Evolutionary conservation across 805 yeast species (phyloP), one percentile per base, ranked within the genome.

Genomic region (Hanseniaspora guilliermondii): DNA sequence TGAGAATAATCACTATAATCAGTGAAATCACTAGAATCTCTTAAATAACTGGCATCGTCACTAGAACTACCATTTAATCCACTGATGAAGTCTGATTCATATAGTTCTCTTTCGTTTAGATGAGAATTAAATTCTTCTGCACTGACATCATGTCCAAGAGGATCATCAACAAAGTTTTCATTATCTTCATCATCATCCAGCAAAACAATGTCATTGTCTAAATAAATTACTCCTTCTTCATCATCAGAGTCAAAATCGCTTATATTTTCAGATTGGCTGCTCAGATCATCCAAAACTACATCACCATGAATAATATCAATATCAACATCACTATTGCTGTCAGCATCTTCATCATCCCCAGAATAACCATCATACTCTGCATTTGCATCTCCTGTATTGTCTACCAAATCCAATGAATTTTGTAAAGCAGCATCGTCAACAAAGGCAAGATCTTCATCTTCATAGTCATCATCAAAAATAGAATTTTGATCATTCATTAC

Each of bases 401-500:
- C 70, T 41, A 60, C 65, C 14, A 68, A 72, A 4, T 68, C 67
- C 40, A 65, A 67, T 6, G 67, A 65, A 16, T 66, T 64, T 37
- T 67, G 64, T 40, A 66, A 44, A 7, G 62, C 59, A 45, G 35
- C 69, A 32, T 64, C 64, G 42, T 65, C 65, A 17, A 67, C 71
- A 61, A 67, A 64, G 6, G 71, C 70, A 35, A 70, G 67, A 39
- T 69, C 77, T 25, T 67, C 76, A 22, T 67, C 67, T 25, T 67
- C 72, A 8, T 72, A 77, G 22, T 67, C 72, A 22, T 67, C 76
- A 56, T 70, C 76, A 9, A 73, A 78, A 49, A 72, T 68, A 55
- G 72, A 73, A 9, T 70, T 72, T 5, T 73, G 80, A 25, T 74
- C 78, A 25, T 72, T 75, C 40, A 49, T 45, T 12, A 78, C 83